Evolutionary conservation across 2,329 filamentous ascomycete genomes (phyloP).

Genomic region (Fusarium sp.): DNA sequence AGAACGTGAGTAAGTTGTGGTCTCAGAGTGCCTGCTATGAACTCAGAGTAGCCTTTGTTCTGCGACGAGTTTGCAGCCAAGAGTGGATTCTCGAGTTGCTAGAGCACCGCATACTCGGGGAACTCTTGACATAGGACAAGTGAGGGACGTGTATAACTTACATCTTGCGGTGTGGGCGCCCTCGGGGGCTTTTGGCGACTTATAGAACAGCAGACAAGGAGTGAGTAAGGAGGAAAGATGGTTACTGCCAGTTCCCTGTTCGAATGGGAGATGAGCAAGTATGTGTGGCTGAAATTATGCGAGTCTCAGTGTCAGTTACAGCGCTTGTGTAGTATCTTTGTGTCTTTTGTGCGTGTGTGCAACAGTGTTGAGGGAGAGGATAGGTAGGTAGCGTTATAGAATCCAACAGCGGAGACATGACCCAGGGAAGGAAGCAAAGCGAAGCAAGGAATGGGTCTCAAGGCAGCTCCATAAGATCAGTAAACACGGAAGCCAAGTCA

Average conservation of each 20-base stretch:
- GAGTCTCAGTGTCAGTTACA: slow-evolving; percentile 41
- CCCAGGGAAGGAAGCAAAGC: slow-evolving; percentile 14
- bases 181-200: slow-evolving; percentile 39
- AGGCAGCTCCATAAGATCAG: slow-evolving; percentile 28
- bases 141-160: slow-evolving; percentile 44
- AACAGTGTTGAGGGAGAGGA: slow-evolving; percentile 31
- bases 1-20: slow-evolving; percentile 24
- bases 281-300: slow-evolving; percentile 42
- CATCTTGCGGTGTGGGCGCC: slow-evolving; percentile 49
- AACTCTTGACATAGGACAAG: slow-evolving; percentile 11
- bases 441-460: slow-evolving; percentile 26
- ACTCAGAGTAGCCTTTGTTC: slow-evolving; percentile 2
- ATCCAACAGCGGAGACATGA: slow-evolving; percentile 20
- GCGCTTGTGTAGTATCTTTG: slow-evolving; percentile 30
- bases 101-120: slow-evolving; percentile 3
- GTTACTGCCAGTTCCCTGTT: slow-evolving; percentile 17
- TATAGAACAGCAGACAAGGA: slow-evolving; percentile 28
- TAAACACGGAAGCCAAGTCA: slow-evolving; percentile 32
- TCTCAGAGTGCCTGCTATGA: slow-evolving; percentile 1
- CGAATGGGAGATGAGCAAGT: slow-evolving; percentile 14
- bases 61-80: slow-evolving; percentile 1
- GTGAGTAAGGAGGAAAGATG: slow-evolving; percentile 16
- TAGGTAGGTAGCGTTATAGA: slow-evolving; percentile 28
- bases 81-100: slow-evolving; percentile 13
- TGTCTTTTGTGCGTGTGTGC: slow-evolving; percentile 33